Base-by-base conservation (phyloP, 108 stramenopile species). In the Fistulifera solaris region DNA sequence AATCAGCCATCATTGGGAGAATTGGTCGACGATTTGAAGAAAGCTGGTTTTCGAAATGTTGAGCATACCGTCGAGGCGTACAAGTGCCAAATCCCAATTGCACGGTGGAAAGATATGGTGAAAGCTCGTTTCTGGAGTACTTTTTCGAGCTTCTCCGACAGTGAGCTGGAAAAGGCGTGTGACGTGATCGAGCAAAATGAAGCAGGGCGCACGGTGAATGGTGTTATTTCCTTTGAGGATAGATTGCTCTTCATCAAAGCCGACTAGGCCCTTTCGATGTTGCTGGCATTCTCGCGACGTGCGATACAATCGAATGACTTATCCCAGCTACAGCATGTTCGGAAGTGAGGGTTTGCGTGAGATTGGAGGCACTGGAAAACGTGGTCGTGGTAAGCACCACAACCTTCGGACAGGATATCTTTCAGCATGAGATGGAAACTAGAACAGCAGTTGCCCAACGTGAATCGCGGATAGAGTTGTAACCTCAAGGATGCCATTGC, bases 111-210 rank as follows among this genome's bases (percentile, higher is more conserved):
- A 23, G 21, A 22, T 0, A 85, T 85, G 83, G 53, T 85, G 2
- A 59, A 56, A 40, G 26, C 61, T 0, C 65, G 77, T 11, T 80
- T 80, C 51, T 85, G 83, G 83, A 78, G 77, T 57, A 85, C 79
- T 8, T 85, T 85, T 71, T 58, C 78, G 24, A 60, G 80, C 26
- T 85, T 85, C 61, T 48, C 63, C 0, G 72, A 76, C 52, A 56
- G 63, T 3, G 79, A 85, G 46, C 45, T 85, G 48, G 47, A 80
- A 43, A 28, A 54, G 0, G 83, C 75, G 0, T 80, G 78, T 47
- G 35, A 65, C 18, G 7, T 18, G 16, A 68, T 83, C 35, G 51
- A 52, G 17, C 17, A 40, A 24, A 56, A 67, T 2, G 28, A 62
- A 2, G 19, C 46, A 1, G 19, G 73, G 27, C 50, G 56, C 2